Evolutionary conservation across 1,284 basidiomycete species (phyloP).

Genomic region (Albatrellus sp.): DNA sequence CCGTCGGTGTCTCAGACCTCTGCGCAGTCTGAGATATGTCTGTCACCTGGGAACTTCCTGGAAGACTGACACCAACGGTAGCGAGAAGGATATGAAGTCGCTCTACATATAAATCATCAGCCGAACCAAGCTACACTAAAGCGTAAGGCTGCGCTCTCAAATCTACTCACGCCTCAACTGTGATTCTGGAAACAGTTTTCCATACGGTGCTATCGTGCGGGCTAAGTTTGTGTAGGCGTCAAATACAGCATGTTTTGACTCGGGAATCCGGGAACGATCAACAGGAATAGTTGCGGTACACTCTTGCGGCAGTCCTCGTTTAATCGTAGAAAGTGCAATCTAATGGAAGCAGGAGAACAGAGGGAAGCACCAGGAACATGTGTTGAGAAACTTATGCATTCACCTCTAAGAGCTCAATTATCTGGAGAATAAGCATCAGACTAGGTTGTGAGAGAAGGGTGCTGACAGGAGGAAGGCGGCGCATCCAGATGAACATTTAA

Average conservation of each 20-base stretch:
- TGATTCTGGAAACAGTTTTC: not conserved
- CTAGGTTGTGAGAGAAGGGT: not conserved
- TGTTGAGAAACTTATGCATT: not conserved
- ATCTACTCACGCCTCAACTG: not conserved
- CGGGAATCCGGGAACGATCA: not conserved
- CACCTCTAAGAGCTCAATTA: slow-evolving; percentile 3
- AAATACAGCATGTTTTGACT: not conserved
- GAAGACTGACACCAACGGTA: not conserved
- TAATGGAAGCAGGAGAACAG: not conserved
- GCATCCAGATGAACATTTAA: not conserved
- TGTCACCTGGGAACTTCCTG: too few relatives aligned
- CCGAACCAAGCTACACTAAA: not conserved
- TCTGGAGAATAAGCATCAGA: not conserved
- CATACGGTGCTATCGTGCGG: not conserved
- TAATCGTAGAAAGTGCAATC: not conserved
- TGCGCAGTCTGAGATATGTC: too few relatives aligned
- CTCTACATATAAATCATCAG: not conserved
- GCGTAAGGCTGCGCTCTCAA: not conserved
- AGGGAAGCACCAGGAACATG: not conserved
- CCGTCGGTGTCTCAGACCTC: too few relatives aligned
- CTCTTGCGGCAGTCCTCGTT: not conserved
- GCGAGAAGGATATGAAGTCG: not conserved
- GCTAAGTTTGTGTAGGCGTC: slow-evolving; percentile 1
- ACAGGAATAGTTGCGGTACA: not conserved
- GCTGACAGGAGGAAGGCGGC: not conserved